Conservation (phyloP, 176 grass and related monocot species). For the Oryza rufipogon region DNA sequence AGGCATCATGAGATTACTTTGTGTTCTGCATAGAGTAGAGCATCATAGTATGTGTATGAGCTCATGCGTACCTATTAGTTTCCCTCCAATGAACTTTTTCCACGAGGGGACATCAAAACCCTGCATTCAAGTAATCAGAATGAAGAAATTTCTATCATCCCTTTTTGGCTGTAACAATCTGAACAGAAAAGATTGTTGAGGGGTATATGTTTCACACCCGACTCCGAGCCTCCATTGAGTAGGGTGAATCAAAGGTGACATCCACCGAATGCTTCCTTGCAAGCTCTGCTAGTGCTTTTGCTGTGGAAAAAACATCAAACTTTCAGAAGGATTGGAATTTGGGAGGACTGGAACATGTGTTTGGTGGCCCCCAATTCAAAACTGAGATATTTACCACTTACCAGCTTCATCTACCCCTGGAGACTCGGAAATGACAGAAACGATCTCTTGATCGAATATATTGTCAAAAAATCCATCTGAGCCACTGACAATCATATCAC, state of each 20-base stretch:
- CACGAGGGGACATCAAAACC: constrained; percentile 85
- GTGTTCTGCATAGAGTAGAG: not conserved
- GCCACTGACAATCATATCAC: constrained; percentile 78
- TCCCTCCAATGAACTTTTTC: constrained; percentile 83
- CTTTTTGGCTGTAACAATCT: not conserved
- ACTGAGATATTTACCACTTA: constrained; percentile 35
- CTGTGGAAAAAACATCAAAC: constrained; percentile 41
- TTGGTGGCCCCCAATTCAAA: not conserved
- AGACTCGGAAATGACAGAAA: constrained; percentile 62
- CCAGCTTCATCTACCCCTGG: constrained; percentile 70
- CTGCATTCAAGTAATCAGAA: constrained; percentile 48
- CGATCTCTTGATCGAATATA: constrained; percentile 86
- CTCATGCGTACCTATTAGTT: constrained; percentile 64
- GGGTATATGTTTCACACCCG: constrained; percentile 45
- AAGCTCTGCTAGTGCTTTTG: constrained; percentile 77
- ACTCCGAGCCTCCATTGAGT: constrained; percentile 76
- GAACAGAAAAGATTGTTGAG: not conserved
- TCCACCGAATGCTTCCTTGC: constrained; percentile 86
- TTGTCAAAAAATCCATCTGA: constrained; percentile 98
- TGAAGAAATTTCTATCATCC: not conserved
- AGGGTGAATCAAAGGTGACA: constrained; percentile 90
- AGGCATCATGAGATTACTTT: not conserved
- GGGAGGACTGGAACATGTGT: constrained; percentile 6
- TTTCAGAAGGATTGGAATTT: constrained; percentile 6
- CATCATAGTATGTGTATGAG: not conserved